phyloP scores from a whole-genome alignment of 345 rosid genomes.

The Lumnitzera littorea region DNA sequence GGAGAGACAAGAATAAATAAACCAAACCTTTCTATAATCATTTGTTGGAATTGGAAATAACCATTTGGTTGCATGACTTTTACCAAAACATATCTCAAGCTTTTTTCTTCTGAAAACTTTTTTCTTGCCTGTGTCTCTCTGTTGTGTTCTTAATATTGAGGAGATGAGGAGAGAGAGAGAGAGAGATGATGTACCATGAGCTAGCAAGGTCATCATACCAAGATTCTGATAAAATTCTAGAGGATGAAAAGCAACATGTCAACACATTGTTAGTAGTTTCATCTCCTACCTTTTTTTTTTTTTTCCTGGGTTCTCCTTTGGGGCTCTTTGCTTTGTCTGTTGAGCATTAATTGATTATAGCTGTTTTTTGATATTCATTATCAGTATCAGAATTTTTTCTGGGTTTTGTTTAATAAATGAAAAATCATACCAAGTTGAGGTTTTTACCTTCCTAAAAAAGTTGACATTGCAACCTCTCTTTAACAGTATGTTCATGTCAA shows the following conservation, averaged over 20 bases:
- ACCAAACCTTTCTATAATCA: not conserved
- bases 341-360: not conserved
- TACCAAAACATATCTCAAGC: conserved; percentile 5
- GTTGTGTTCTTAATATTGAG: conserved; percentile 4
- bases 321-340: not conserved
- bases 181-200: conserved; percentile 42
- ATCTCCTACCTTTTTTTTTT: conserved; percentile 4
- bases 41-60: conserved; percentile 5
- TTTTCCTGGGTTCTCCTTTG: conserved; percentile 3
- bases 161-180: conserved; percentile 8
- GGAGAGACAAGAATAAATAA: conserved; percentile 4
- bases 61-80: not conserved
- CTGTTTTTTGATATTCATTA: too few species aligned
- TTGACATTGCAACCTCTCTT: too few species aligned
- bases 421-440: too few species aligned
- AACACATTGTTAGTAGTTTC: conserved; percentile 66
- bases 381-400: too few species aligned
- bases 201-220: conserved; percentile 50
- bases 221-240: conserved; percentile 70
- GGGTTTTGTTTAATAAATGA: too few species aligned
- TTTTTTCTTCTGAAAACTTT: conserved; percentile 3
- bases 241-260: conserved; percentile 83
- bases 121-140: conserved; percentile 5
- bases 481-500: too few species aligned
- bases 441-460: too few species aligned